These are phyloP conservation scores for Globisporangium sylvaticum DNA, from an alignment of 352 stramenopile species.

Conservation along the genomic window DNA sequence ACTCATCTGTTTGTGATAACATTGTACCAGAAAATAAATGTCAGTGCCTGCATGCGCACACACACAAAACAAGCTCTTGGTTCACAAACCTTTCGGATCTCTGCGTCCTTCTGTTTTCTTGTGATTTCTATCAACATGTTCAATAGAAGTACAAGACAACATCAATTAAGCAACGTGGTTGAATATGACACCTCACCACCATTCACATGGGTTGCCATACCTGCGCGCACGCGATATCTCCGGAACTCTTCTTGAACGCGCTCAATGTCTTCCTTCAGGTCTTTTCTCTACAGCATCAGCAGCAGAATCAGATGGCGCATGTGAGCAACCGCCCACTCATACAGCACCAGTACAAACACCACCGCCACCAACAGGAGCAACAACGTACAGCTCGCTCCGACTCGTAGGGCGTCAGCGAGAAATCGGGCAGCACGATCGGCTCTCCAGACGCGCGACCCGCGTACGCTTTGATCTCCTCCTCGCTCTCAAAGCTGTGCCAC, in stretches of 20 bases:
- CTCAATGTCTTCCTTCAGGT: constrained; percentile 77
- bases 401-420: constrained; percentile 72
- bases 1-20: constrained; percentile 52
- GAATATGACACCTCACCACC: background rate
- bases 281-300: constrained; percentile 53
- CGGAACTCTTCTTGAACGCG: constrained; percentile 86
- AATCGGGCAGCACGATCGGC: constrained; percentile 51
- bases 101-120: constrained; percentile 85
- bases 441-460: constrained; percentile 52
- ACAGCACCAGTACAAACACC: background rate
- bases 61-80: background rate
- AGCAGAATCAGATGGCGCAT: background rate
- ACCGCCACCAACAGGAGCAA: background rate
- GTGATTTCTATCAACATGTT: constrained; percentile 58
- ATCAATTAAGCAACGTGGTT: background rate
- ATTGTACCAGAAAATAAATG: background rate
- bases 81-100: constrained; percentile 70
- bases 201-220: constrained; percentile 14
- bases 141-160: background rate
- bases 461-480: constrained; percentile 62
- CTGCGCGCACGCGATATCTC: constrained; percentile 78
- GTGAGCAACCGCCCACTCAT: background rate
- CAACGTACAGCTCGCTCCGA: constrained; percentile 62
- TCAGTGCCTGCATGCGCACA: background rate
- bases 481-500: constrained; percentile 67